Evolutionary conservation across 306 rosid species (phyloP), one percentile per base, ranked within the genome.

Genomic region (Psophocarpus tetragonolobus): DNA sequence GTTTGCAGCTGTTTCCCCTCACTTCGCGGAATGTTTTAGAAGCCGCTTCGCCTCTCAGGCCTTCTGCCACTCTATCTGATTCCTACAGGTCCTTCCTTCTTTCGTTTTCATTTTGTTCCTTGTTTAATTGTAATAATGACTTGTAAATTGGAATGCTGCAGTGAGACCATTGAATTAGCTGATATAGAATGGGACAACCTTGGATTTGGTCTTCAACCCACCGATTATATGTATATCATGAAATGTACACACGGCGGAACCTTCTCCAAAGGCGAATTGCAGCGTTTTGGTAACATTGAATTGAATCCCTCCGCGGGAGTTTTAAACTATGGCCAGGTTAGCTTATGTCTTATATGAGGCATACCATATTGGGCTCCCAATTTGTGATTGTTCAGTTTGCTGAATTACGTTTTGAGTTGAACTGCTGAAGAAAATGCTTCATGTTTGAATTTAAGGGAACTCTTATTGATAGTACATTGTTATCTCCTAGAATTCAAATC

Each of bases 321-420:
- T 70, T 68, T 95, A 53, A 95, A 95, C 84, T 95, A 95, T 75
- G 99, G 97, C 45, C 97, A 95, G 98, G 97, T 95, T 80, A 65
- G 74, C 60, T 63, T 61, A 35, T 35, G 3, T 64, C 4, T 18
- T 63, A 63, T 14, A 1, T 29, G 0, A 29, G 17, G 8, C 20
- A 6, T n/a, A 8, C 0, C 48, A 23, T 30, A 26, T 62, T 38
- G 0, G 39, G 12, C 15, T 42, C 69, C 18, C 21, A 15, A 30
- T 13, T 54, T 73, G 9, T 64, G 23, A 6, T 23, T 14, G 10
- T 26, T 61, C 66, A 26, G 23, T 45, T 47, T 10, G 38, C 23
- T 17, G n/a, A 38, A 29, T 62, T 74, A 48, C 24, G n/a, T 58
- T 58, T 73, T 73, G 54, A 78, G 56, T n/a, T n/a, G n/a, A n/a